phyloP scores from a whole-genome alignment of 2,329 filamentous ascomycete genomes.

The Metarhizium guizhouense region DNA sequence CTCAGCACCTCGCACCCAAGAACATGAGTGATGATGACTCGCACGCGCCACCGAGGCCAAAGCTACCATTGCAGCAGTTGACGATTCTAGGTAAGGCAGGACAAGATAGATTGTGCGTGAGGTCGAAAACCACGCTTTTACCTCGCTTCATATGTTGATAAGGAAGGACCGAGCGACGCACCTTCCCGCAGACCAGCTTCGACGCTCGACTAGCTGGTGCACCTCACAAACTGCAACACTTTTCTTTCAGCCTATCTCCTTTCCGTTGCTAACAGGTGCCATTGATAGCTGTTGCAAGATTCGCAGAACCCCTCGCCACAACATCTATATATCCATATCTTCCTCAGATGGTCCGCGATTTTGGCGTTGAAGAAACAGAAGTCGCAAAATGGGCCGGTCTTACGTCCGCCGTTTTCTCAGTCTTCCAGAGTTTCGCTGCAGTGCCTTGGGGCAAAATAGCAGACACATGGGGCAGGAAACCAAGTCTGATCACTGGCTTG shows the following conservation, averaged over 20 bases:
- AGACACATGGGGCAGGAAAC: slow-evolving; percentile 74
- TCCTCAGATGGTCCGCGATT: slow-evolving; percentile 76
- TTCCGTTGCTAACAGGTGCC: not conserved
- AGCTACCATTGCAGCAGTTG: slow-evolving; percentile 69
- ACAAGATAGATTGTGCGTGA: not conserved
- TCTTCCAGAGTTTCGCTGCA: slow-evolving; percentile 62
- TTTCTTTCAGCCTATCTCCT: not conserved
- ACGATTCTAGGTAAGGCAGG: slow-evolving; percentile 63
- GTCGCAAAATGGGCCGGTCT: slow-evolving; percentile 76
- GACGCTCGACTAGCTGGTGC: not conserved
- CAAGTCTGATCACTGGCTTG: slow-evolving; percentile 65
- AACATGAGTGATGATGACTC: slow-evolving; percentile 6
- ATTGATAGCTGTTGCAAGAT: slow-evolving; percentile 59
- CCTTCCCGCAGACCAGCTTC: not conserved
- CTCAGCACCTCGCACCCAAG: not conserved
- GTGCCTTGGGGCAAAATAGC: slow-evolving; percentile 69
- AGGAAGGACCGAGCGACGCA: not conserved
- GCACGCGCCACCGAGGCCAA: slow-evolving; percentile 30
- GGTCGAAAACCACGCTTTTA: not conserved
- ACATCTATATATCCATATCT: slow-evolving; percentile 64
- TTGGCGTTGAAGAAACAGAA: slow-evolving; percentile 60
- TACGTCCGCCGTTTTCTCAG: slow-evolving; percentile 62
- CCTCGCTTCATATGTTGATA: not conserved
- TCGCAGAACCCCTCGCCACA: slow-evolving; percentile 65
- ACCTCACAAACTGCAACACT: not conserved